Evolutionary conservation across 2,329 filamentous ascomycete genomes (phyloP).

Genomic region (Claviceps humidiphila): DNA sequence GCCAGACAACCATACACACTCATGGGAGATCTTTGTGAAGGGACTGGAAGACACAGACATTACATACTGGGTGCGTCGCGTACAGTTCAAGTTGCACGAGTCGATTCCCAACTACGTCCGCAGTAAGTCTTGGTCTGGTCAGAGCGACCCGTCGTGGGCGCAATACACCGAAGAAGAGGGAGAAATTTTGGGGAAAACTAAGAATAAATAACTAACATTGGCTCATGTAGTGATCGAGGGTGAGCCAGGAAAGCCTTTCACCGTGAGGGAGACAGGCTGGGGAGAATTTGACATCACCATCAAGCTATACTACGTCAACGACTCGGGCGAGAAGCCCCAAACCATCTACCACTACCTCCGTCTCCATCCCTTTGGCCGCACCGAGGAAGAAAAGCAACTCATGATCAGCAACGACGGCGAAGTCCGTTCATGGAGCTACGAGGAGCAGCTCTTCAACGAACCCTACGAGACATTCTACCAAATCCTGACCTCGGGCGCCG

Average conservation of each 20-base stretch:
- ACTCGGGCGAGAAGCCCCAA: conserved; percentile 84
- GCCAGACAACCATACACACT: conserved; percentile 87
- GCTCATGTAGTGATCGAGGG: conserved; percentile 50
- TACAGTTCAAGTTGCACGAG: conserved; percentile 97
- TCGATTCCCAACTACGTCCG: conserved; percentile 86
- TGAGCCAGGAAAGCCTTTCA: conserved; percentile 55
- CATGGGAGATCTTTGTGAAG: conserved; percentile 89
- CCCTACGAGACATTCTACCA: conserved; percentile 89
- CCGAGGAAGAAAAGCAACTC: conserved; percentile 56
- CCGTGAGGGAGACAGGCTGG: conserved; percentile 89
- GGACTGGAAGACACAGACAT: conserved; percentile 83
- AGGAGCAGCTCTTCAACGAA: conserved; percentile 95
- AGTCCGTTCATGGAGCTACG: conserved; percentile 71
- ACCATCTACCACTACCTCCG: conserved; percentile 90
- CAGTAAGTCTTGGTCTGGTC: conserved; percentile 32
- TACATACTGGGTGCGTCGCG: conserved; percentile 89
- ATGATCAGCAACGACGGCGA: conserved; percentile 45
- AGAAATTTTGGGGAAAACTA: not conserved
- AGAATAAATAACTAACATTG: not conserved
- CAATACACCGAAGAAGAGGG: not conserved
- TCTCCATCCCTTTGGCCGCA: conserved; percentile 78
- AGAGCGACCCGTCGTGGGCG: not conserved
- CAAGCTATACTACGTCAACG: conserved; percentile 82
- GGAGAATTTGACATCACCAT: conserved; percentile 96
- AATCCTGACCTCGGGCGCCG: conserved; percentile 62